These are phyloP conservation scores for Populus hybrid DNA, from an alignment of 441 rosid genomes.

Conservation along the genomic window DNA sequence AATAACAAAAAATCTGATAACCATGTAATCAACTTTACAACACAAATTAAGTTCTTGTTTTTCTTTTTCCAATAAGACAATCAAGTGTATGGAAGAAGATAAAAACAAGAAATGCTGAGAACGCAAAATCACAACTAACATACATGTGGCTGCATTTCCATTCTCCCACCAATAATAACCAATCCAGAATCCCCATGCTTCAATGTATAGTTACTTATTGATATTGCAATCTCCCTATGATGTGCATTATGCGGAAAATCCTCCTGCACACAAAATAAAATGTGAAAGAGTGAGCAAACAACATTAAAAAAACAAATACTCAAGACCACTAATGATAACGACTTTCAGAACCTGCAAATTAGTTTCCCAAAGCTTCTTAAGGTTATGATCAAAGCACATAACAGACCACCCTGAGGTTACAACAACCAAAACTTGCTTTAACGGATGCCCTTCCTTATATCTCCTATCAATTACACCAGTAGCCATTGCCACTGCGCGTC, in stretches of 20 bases:
- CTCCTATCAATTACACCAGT: constrained; percentile 73
- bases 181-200: constrained; percentile 88
- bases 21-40: not conserved
- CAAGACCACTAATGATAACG: not conserved
- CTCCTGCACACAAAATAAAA: constrained; percentile 40
- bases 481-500: constrained; percentile 97
- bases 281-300: not conserved
- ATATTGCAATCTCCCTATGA: constrained; percentile 85
- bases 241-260: constrained; percentile 93
- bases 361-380: constrained; percentile 87
- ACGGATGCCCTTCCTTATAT: constrained; percentile 67
- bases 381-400: constrained; percentile 95
- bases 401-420: constrained; percentile 97
- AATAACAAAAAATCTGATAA: too few species aligned
- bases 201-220: constrained; percentile 88
- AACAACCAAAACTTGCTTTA: constrained; percentile 90
- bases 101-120: not conserved
- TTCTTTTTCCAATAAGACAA: not conserved
- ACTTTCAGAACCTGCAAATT: constrained; percentile 64
- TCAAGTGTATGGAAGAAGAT: not conserved
- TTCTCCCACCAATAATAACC: constrained; percentile 91
- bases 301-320: not conserved
- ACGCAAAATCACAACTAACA: constrained; percentile 23
- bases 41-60: not conserved
- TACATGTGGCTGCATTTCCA: constrained; percentile 95